Percentiles rank a stretch among this genome's conserved stretches.
phyloP scores from a whole-genome alignment of 2,329 filamentous ascomycete genomes.

The Hymenoscyphus albidus region DNA sequence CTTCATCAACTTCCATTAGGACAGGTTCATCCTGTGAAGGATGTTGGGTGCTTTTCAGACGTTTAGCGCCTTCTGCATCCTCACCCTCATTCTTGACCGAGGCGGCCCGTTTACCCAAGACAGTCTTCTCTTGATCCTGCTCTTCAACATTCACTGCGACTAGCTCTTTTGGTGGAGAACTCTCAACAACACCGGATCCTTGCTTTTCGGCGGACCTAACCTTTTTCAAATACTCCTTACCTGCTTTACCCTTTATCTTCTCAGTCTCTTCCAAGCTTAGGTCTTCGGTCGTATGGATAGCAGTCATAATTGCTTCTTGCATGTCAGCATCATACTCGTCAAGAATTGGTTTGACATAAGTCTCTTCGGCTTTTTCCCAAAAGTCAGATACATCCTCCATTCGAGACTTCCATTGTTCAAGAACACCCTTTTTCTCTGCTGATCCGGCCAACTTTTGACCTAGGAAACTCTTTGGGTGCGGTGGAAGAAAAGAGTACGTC shows the following conservation, averaged over 20 bases:
- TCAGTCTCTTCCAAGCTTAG: slow-evolving; percentile 20
- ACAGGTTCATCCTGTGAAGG: neutral
- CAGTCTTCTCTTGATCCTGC: neutral
- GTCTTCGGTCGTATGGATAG: slow-evolving; percentile 46
- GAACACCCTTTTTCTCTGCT: slow-evolving; percentile 67
- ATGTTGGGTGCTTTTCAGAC: neutral
- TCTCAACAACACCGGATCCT: neutral
- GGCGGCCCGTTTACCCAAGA: neutral
- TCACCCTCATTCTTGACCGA: neutral
- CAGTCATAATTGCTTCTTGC: slow-evolving; percentile 57
- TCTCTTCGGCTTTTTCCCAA: slow-evolving; percentile 79
- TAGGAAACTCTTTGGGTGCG: slow-evolving; percentile 82
- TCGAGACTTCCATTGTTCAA: slow-evolving; percentile 63
- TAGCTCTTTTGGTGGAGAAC: neutral
- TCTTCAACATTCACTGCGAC: slow-evolving; percentile 7
- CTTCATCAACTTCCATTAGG: neutral
- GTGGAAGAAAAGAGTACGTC: slow-evolving; percentile 86
- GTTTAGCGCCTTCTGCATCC: neutral
- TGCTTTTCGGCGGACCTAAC: neutral
- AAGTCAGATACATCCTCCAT: slow-evolving; percentile 77
- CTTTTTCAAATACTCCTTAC: slow-evolving; percentile 6
- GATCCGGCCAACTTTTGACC: slow-evolving; percentile 78
- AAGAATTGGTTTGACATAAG: slow-evolving; percentile 69
- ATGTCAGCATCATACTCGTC: slow-evolving; percentile 60
- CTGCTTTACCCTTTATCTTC: slow-evolving; percentile 16